Evolutionary conservation across 192 early-diverging fungal species (phyloP).

Genomic region (Gonapodya prolifera): DNA sequence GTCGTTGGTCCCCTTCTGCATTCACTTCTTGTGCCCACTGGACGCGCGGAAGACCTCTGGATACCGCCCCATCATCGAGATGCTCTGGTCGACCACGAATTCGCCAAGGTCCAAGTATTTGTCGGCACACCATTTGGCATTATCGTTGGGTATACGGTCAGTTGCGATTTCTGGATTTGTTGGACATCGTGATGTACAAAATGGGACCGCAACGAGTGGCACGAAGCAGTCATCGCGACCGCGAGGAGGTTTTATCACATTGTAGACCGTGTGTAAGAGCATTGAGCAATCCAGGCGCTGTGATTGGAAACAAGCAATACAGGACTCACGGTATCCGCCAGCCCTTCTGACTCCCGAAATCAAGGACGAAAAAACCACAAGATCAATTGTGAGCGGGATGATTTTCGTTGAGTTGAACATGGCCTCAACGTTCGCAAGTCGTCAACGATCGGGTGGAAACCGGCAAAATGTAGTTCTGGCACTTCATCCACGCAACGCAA

Average conservation of each 20-base stretch:
- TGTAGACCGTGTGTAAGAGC: no score
- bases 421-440: no score
- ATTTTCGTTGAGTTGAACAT: conserved; percentile 5
- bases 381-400: conserved; percentile 4
- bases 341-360: not conserved
- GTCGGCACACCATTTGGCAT: not conserved
- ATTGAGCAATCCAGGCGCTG: no score
- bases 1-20: no score
- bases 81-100: not conserved
- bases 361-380: not conserved
- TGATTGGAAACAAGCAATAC: no score
- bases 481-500: no score
- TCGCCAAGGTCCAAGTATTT: not conserved
- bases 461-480: no score
- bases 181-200: not conserved
- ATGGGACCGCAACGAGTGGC: not conserved
- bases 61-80: not conserved
- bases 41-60: not conserved
- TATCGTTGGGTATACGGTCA: not conserved
- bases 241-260: no score
- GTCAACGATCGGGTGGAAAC: no score
- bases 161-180: not conserved
- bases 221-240: no score
- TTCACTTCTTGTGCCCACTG: no score
- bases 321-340: not conserved